Base-by-base conservation (phyloP, 345 rosid species). In the Sonneratia alba region DNA sequence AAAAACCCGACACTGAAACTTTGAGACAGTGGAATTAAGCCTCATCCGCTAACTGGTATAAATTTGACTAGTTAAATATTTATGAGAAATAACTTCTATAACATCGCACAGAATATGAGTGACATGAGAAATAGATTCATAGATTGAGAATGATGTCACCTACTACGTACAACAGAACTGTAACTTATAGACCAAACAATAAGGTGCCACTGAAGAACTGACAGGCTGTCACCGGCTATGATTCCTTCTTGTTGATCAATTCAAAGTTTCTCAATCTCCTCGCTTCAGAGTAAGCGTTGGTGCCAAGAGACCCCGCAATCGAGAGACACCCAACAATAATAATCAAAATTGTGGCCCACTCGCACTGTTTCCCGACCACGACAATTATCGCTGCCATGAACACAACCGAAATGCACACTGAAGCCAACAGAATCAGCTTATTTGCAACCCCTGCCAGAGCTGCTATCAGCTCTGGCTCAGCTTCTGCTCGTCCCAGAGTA, bases 221-320 rank as follows among this genome's bases (percentile, higher is more conserved):
- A 27, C 14, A 3, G 12, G 4, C 15, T 48, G 53, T 48, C 18
- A 12, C 18, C 14, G 32, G 11, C 42, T 48, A 72, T 6, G 56
- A 19, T 47, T 43, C 62, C 66, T 72, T 72, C 53, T 72, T 72
- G 69, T 67, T 47, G 36, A 47, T 63, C 43, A 65, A 64, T 40
- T 65, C 49, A 43, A 38, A 34, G 32, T 67, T 63, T 43, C 69
- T 63, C 65, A 72, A 47, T 24, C 32, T 59, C 3, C 65, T 72
- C 61, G 45, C 21, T 55, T 63, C 74, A 27, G 63, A 63, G 68
- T 72, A 72, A 72, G 45, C n/a, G 24, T 19, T 72, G 69, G 63
- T 21, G 42, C 69, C 56, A 8, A 72, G 32, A 36, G 74, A 63
- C 15, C 74, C 74, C 7, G 36, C 34, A 22, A 72, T 47, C 65